Base-by-base conservation (phyloP, 208 protist genomes). In the Crithidia sp. region DNA sequence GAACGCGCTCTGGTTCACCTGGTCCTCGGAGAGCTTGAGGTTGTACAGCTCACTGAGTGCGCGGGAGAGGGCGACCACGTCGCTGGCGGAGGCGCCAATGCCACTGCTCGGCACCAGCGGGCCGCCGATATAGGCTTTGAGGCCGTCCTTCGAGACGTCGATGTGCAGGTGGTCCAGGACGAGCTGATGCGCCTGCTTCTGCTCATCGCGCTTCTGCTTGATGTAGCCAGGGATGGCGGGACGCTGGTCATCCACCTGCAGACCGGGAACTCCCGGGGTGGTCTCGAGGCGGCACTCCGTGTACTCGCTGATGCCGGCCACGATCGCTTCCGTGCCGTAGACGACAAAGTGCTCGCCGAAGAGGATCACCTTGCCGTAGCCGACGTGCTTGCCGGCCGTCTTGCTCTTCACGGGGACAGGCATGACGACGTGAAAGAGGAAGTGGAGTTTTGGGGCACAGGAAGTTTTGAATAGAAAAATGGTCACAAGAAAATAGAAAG, bases 261-360 rank as follows among this genome's bases (percentile, higher is more conserved):
- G 47, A 16, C 87, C 89, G 9, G 87, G 81, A 43, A 71, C 43
- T n/a, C 82, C 81, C 8, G 36, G 52, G 14, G 61, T 70, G 2
- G 84, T 36, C 71, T 90, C 77, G 9, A 96, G 64, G 5, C 36
- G 44, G 70, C 91, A 96, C 37, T 87, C 76, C 4, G 91, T 96
- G 78, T 92, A 96, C 81, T 94, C 89, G 44, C 73, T 79, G 61
- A 96, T 84, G 49, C 87, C 89, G 7, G 89, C 88, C 16, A 95
- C 93, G 53, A 98, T 69, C 5, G 92, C 91, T 13, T 89, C 82
- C 12, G 83, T 81, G 36, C 90, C 92, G 72, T 98, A 82, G 16
- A 98, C 95, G 19, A 98, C 95, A 55, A 96, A 89, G 76, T 98
- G 95, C 78, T 98, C 95, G 10, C 95, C 95, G 54, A 98, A 98